Conservation (phyloP, 257 asterid genomes). For the Rhazya stricta region DNA sequence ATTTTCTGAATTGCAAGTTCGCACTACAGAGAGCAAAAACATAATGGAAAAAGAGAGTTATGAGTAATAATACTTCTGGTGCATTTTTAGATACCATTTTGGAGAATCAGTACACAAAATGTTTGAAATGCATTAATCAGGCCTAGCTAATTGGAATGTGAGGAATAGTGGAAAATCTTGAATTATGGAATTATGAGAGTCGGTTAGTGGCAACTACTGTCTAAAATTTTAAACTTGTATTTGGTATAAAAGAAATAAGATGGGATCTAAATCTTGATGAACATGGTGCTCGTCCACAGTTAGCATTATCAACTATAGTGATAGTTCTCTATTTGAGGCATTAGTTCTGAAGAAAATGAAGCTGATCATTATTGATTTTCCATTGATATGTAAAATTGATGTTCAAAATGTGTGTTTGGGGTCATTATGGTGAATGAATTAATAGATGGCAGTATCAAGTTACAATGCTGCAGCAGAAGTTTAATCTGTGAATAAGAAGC, state of each 20-base stretch:
- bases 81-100: background rate
- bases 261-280: background rate
- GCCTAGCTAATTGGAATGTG: background rate
- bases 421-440: background rate
- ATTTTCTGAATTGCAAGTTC: background rate
- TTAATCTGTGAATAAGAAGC: background rate
- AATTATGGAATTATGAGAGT: background rate
- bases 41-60: background rate
- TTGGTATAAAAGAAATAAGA: background rate
- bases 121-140: background rate
- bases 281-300: background rate
- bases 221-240: background rate
- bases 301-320: background rate
- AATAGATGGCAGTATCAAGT: background rate
- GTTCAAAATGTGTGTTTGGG: background rate
- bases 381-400: background rate
- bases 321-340: background rate
- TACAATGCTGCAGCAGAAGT: background rate
- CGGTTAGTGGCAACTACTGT: background rate
- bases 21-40: background rate
- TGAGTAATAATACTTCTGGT: background rate
- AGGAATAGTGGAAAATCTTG: background rate
- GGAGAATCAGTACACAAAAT: background rate
- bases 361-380: background rate
- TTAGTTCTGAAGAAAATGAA: background rate